Evolutionary conservation across 163 green algal genomes (phyloP).

Genomic region (Volvox carteri): DNA sequence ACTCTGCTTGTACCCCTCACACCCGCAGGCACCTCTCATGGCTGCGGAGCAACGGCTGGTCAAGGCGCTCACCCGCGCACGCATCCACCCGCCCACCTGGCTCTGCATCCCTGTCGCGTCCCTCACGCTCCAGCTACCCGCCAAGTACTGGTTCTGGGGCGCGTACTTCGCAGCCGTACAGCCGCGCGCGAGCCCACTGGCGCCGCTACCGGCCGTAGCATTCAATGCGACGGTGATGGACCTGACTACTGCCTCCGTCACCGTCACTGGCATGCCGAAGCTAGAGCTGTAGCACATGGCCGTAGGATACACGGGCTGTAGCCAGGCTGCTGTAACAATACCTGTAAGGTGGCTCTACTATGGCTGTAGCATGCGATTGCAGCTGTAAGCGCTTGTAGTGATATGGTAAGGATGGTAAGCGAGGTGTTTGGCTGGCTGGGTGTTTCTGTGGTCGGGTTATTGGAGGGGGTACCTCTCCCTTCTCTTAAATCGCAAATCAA

Average conservation of each 20-base stretch:
- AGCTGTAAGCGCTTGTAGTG: neutral
- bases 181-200: constrained; percentile 9
- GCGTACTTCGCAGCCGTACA: constrained; percentile 47
- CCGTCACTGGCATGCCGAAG: neutral
- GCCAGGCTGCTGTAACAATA: neutral
- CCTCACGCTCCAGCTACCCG: constrained; percentile 51
- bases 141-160: constrained; percentile 47
- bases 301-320: neutral
- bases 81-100: constrained; percentile 14
- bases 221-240: neutral
- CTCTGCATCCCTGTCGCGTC: constrained; percentile 55
- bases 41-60: constrained; percentile 43
- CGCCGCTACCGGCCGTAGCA: neutral
- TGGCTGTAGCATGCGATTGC: neutral
- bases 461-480: no score
- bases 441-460: no score
- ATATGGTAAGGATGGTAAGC: neutral
- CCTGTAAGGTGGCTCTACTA: neutral
- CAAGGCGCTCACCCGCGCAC: neutral
- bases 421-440: no score
- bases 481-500: no score
- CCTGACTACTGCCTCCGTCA: neutral
- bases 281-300: neutral
- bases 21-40: constrained; percentile 43
- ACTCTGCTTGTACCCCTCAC: no score